Conservation (phyloP, 2,329 filamentous ascomycete species). For the Nigrospora sphaerica region DNA sequence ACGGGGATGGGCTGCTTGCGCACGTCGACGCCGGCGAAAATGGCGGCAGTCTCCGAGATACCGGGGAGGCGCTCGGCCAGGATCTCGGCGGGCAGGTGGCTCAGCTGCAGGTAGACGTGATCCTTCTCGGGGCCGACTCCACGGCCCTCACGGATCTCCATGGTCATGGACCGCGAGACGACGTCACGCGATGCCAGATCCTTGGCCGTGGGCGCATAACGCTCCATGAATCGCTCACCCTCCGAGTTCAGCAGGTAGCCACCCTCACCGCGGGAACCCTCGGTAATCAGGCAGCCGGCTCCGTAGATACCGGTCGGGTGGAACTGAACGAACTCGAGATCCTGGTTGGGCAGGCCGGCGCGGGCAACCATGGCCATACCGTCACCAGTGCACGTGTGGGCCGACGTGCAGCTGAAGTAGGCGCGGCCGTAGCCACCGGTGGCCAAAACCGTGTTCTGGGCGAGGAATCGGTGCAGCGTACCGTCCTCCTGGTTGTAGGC, state of each 20-base stretch:
- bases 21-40: constrained; percentile 95
- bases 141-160: constrained; percentile 95
- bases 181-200: constrained; percentile 95
- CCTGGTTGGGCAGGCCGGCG: constrained; percentile 95
- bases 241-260: constrained; percentile 96
- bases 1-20: constrained; percentile 96
- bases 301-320: constrained; percentile 99
- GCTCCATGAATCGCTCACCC: constrained; percentile 99
- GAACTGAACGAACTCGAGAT: constrained; percentile 99
- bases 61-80: constrained; percentile 94
- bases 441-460: constrained; percentile 92
- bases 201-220: constrained; percentile 95
- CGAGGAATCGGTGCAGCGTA: constrained; percentile 92
- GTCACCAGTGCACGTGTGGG: constrained; percentile 97
- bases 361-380: constrained; percentile 99
- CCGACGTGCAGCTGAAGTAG: constrained; percentile 97
- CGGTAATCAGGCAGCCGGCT: constrained; percentile 94
- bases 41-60: constrained; percentile 97
- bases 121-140: constrained; percentile 97
- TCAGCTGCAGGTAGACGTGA: constrained; percentile 96
- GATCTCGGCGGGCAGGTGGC: constrained; percentile 85
- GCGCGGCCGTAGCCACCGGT: constrained; percentile 96
- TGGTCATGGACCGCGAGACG: constrained; percentile 94
- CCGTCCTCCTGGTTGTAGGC: constrained; percentile 99
- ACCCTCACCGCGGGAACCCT: constrained; percentile 96